Evolutionary conservation across 768 basidiomycete species (phyloP).

Genomic region (Boletus edulis): DNA sequence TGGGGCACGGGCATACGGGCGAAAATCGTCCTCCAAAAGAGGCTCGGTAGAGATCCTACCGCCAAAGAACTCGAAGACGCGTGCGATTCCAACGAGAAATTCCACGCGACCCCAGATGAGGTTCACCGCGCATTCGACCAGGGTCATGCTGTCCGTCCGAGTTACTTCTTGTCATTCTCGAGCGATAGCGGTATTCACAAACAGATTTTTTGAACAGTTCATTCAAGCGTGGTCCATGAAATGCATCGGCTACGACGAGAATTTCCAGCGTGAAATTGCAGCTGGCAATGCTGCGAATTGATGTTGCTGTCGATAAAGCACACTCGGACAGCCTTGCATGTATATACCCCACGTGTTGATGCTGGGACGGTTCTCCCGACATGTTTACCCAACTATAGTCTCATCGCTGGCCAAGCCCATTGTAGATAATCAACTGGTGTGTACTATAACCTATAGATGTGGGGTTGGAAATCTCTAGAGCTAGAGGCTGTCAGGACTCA

Average conservation of each 20-base stretch:
- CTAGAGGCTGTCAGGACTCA: no score
- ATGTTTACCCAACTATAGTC: no score
- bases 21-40: conserved; percentile 15
- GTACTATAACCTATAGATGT: no score
- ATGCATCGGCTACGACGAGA: conserved; percentile 22
- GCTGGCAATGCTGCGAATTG: conserved; percentile 7
- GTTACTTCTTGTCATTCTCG: no score
- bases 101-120: conserved; percentile 8
- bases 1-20: conserved; percentile 15
- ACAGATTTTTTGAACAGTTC: neutral
- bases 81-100: conserved; percentile 5
- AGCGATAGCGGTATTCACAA: neutral
- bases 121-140: conserved; percentile 16
- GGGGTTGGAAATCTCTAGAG: no score
- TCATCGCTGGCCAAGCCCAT: no score
- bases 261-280: conserved; percentile 18
- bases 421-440: no score
- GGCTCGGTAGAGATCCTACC: conserved; percentile 15
- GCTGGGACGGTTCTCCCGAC: no score
- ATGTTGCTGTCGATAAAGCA: neutral
- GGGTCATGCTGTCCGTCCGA: conserved; percentile 7
- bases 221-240: conserved; percentile 18
- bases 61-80: conserved; percentile 2
- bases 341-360: neutral
- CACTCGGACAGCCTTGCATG: neutral